Conservation (phyloP, 805 yeast species). For the Saccharomycopsis fibuligera region DNA sequence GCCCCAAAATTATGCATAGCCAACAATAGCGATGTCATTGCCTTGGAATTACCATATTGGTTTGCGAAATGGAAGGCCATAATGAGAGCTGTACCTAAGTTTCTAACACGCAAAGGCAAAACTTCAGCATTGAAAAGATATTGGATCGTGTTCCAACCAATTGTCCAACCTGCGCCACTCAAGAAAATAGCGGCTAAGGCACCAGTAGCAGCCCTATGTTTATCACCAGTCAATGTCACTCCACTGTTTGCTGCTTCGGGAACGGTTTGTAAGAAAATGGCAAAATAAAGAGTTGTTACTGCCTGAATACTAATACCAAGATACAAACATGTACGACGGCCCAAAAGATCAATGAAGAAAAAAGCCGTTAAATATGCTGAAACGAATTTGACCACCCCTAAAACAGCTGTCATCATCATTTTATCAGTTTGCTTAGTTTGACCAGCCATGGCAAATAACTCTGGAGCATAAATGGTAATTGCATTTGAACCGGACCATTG, state of each 20-base stretch:
- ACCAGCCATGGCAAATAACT: conserved; percentile 43
- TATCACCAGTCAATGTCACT: conserved; percentile 28
- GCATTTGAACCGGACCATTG: conserved; percentile 60
- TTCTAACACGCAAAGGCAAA: conserved; percentile 45
- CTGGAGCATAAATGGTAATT: conserved; percentile 51
- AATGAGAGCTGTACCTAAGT: conserved; percentile 42
- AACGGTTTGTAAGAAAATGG: conserved; percentile 39
- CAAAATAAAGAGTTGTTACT: conserved; percentile 38
- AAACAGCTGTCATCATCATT: conserved; percentile 42
- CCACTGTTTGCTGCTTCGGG: conserved; percentile 36
- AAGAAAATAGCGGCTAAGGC: conserved; percentile 47
- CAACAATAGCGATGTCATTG: conserved; percentile 45
- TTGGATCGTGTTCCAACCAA: conserved; percentile 53
- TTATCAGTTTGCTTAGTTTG: conserved; percentile 33
- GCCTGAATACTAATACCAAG: conserved; percentile 42
- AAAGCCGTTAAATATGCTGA: conserved; percentile 46
- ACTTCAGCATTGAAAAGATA: conserved; percentile 50
- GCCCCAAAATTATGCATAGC: conserved; percentile 43
- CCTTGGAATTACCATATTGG: conserved; percentile 53
- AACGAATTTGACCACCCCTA: conserved; percentile 47
- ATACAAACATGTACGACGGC: conserved; percentile 45
- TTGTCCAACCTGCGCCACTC: conserved; percentile 51
- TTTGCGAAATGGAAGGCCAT: conserved; percentile 53
- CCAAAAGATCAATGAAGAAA: conserved; percentile 41
- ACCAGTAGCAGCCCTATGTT: conserved; percentile 35